These are phyloP conservation scores for Dactylorhiza incarnata DNA, from an alignment of 106 monocot genomes.

Conservation along the genomic window DNA sequence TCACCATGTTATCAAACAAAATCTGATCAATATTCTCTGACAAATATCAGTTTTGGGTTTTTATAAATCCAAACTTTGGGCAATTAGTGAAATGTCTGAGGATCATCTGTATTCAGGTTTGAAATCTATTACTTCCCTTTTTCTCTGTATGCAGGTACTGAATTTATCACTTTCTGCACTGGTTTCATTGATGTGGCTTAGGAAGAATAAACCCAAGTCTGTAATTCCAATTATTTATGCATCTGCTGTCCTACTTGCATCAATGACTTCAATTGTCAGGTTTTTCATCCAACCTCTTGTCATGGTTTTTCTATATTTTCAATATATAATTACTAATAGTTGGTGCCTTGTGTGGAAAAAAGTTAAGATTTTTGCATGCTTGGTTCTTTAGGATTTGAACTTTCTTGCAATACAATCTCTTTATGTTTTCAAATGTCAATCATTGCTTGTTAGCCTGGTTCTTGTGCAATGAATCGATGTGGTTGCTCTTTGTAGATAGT, in stretches of 20 bases:
- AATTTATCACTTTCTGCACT: slow-evolving; percentile 86
- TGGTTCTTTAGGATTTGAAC: too few relatives aligned
- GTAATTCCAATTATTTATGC: slow-evolving; percentile 84
- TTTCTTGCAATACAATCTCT: too few relatives aligned
- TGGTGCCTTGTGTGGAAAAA: too few relatives aligned
- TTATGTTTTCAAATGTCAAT: too few relatives aligned
- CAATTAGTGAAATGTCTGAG: neutral
- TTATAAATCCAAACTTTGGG: neutral
- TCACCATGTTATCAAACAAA: neutral
- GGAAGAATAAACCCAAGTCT: slow-evolving; percentile 90
- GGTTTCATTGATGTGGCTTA: slow-evolving; percentile 95
- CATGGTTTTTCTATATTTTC: too few relatives aligned
- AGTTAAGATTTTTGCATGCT: too few relatives aligned
- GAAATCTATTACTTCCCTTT: neutral
- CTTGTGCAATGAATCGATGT: too few relatives aligned
- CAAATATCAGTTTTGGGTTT: neutral
- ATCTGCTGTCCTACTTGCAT: slow-evolving; percentile 72
- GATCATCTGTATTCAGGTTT: neutral
- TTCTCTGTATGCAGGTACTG: slow-evolving; percentile 45
- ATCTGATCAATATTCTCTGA: neutral
- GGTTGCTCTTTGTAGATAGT: too few relatives aligned
- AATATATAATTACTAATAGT: too few relatives aligned
- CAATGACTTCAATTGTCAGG: slow-evolving; percentile 94
- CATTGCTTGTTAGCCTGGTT: too few relatives aligned
- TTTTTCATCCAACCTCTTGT: slow-evolving; percentile 16